A percentile compares a stretch with the other conserved stretches of the same genome.
These are phyloP conservation scores for Pelagophyceae sp. DNA, from an alignment of 352 stramenopile genomes.

Conservation along the genomic window DNA sequence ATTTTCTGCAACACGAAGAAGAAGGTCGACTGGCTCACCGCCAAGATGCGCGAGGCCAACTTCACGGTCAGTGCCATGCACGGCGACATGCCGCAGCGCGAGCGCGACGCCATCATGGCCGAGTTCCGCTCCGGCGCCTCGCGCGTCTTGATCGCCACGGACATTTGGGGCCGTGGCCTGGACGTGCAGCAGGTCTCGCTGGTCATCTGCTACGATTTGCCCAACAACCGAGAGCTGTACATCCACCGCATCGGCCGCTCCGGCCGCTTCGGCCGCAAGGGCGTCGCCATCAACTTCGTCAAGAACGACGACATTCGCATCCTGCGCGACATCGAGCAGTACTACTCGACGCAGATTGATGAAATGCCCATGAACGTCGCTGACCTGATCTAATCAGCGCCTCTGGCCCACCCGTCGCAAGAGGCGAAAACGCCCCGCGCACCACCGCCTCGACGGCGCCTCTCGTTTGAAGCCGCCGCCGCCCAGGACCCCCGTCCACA, in stretches of 20 bases:
- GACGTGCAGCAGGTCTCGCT: slow-evolving; percentile 94
- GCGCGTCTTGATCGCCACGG: slow-evolving; percentile 92
- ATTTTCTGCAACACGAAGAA: slow-evolving; percentile 98
- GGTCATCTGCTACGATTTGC: slow-evolving; percentile 95
- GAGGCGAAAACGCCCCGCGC: too few species aligned
- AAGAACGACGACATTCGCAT: slow-evolving; percentile 87
- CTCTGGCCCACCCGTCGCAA: too few species aligned
- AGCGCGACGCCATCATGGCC: slow-evolving; percentile 88
- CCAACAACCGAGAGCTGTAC: slow-evolving; percentile 86
- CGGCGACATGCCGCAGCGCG: slow-evolving; percentile 88
- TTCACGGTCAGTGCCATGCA: slow-evolving; percentile 96
- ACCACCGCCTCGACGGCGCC: too few species aligned
- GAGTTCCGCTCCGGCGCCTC: slow-evolving; percentile 84
- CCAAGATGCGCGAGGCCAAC: slow-evolving; percentile 89
- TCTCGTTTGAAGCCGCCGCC: too few species aligned
- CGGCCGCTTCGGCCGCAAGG: slow-evolving; percentile 90
- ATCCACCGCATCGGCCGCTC: slow-evolving; percentile 81
- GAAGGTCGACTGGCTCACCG: slow-evolving; percentile 92
- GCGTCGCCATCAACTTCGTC: slow-evolving; percentile 96
- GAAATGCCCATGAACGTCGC: slow-evolving; percentile 87
- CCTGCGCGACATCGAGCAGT: slow-evolving; percentile 82
- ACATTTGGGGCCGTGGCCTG: slow-evolving; percentile 90
- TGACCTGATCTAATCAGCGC: slow-evolving; percentile 65
- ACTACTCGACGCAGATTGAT: slow-evolving; percentile 83
- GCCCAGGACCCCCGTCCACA: too few species aligned